phyloP scores from a whole-genome alignment of 1,284 basidiomycete species.

The Ceratobasidium sp. region DNA sequence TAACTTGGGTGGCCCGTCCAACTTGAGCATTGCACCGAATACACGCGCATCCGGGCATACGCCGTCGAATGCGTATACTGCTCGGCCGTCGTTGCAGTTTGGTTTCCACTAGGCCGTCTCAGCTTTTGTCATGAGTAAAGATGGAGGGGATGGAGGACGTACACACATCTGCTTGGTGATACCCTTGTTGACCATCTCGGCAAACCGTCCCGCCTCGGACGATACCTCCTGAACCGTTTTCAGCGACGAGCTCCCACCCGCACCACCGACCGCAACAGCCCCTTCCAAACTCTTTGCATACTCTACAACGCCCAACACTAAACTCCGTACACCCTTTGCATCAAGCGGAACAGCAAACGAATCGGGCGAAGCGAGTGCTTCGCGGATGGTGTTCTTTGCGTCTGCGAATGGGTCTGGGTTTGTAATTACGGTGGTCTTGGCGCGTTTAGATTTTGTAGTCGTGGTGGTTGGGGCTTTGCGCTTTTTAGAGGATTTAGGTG shows the following conservation, averaged over 20 bases:
- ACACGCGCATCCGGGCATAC: slow-evolving; percentile 23
- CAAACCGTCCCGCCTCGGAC: not conserved
- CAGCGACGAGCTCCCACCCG: not conserved
- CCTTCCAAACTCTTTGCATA: slow-evolving; percentile 36
- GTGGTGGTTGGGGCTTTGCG: slow-evolving; percentile 2
- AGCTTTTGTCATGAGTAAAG: too few species aligned
- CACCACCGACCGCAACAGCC: slow-evolving; percentile 3
- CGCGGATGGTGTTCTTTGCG: not conserved
- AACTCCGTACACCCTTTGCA: not conserved
- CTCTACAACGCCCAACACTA: not conserved
- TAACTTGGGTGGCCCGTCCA: not conserved
- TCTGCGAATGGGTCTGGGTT: slow-evolving; percentile 7
- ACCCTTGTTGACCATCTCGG: not conserved
- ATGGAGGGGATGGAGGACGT: not conserved
- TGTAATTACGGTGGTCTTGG: slow-evolving; percentile 3
- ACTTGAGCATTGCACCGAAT: not conserved
- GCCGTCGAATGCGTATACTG: slow-evolving; percentile 9
- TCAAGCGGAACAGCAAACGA: slow-evolving; percentile 1
- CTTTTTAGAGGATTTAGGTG: slow-evolving; percentile 3
- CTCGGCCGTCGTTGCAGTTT: slow-evolving; percentile 4
- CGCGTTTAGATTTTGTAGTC: not conserved
- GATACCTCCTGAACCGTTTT: slow-evolving; percentile 10
- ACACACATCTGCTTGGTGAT: slow-evolving; percentile 25
- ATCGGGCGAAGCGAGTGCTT: slow-evolving; percentile 16
- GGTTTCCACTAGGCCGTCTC: slow-evolving; percentile 23